Evolutionary conservation across 805 yeast genomes (phyloP), one percentile per base, ranked within the genome.

Genomic region (Scheffersomyces amazonensis): DNA sequence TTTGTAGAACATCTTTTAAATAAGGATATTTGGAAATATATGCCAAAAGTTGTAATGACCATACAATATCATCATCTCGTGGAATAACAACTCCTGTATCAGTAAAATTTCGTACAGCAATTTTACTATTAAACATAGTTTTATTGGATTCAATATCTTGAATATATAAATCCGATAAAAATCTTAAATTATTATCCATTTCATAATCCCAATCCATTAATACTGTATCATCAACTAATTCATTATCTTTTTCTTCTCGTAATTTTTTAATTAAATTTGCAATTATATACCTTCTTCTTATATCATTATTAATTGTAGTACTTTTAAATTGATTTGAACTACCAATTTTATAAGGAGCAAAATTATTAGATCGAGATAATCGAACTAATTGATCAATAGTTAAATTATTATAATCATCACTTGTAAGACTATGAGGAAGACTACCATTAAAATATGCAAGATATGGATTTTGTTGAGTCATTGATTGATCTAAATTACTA

Each of bases 31-130:
- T 91, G 4, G 97, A 89, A 30, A 90, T 87, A 60, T 89, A 91
- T 11, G 98, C 98, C 35, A 93, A 62, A 16, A 93, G 71, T 60
- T 91, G 98, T 37, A 91, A 68, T 3, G 96, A 84, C 96, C 96
- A 89, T 25, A 88, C 81, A 13, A 91, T 87, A 55, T 91, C 99
- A 56, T 91, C 97, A 46, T 87, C 95, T 40, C 87, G 76, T 1
- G 97, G 97, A 5, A 89, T 75, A n/a, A 90, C 73, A 16, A 81
- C 79, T 1, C 96, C 95, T 30, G 83, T 62, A 17, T 66, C 70
- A 12, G 73, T 66, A 44, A 69, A 69, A 38, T 49, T 63, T 34
- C 75, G 36, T 1, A 62, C 64, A 6, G 71, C 64, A 24, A 56
- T 50, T 44, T 64, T 55, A 2, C 64, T 45, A 40, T 58, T 61